These are phyloP conservation scores for Podospora didyma DNA, from an alignment of 495 filamentous ascomycete genomes.

Conservation along the genomic window DNA sequence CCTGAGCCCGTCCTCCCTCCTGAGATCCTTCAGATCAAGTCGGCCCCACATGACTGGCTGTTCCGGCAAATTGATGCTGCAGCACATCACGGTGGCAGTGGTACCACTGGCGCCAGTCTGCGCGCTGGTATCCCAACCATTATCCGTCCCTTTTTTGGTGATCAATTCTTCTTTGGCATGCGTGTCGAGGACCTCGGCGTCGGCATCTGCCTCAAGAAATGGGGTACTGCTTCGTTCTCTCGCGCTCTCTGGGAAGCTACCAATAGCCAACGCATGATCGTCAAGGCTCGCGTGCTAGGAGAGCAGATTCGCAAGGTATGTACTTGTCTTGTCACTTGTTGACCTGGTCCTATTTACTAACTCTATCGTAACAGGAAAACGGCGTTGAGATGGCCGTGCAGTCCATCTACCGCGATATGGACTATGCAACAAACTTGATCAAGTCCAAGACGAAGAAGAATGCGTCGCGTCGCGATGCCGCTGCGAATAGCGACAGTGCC, in stretches of 20 bases:
- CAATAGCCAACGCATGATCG: constrained; percentile 81
- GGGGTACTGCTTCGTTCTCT: constrained; percentile 78
- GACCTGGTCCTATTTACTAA: background rate
- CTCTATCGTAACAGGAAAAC: too few relatives aligned
- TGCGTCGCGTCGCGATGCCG: constrained; percentile 45
- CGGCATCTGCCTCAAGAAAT: constrained; percentile 81
- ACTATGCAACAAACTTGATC: constrained; percentile 88
- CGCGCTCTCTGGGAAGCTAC: constrained; percentile 90
- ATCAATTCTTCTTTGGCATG: constrained; percentile 92
- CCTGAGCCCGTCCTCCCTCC: constrained; percentile 70
- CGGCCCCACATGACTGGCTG: constrained; percentile 94
- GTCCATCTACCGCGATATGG: constrained; percentile 89
- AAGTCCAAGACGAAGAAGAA: constrained; percentile 52
- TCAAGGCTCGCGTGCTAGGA: constrained; percentile 75
- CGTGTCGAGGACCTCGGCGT: constrained; percentile 91
- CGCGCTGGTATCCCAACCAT: constrained; percentile 91
- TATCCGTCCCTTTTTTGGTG: constrained; percentile 94
- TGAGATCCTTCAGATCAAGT: constrained; percentile 81
- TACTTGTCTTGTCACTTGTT: constrained; percentile 11
- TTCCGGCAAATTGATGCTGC: constrained; percentile 93
- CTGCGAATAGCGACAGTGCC: constrained; percentile 18
- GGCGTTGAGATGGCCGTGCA: constrained; percentile 88
- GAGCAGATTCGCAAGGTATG: constrained; percentile 81
- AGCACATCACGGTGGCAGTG: constrained; percentile 90
- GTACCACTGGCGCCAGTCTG: constrained; percentile 91